A percentile compares a stretch with the other conserved stretches of the same genome.
Conservation (phyloP, 1,284 basidiomycete genomes). For the Heterobasidion occidentale region DNA sequence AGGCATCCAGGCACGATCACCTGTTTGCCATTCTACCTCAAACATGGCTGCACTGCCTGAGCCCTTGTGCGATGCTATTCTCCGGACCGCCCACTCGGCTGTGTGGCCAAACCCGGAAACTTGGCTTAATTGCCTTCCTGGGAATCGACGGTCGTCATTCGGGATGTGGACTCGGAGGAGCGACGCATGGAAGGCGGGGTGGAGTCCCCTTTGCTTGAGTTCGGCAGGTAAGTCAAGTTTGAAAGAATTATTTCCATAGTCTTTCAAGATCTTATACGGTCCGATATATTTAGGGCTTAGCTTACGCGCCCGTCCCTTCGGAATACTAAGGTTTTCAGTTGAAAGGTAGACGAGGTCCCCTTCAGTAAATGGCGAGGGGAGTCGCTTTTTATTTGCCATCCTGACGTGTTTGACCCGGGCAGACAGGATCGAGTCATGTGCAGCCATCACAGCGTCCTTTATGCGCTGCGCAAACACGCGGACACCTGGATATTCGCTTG, state of each 20-base stretch:
- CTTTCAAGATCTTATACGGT: conserved; percentile 18
- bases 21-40: too few species aligned
- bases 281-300: conserved; percentile 25
- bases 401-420: conserved; percentile 14
- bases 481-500: conserved; percentile 19
- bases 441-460: conserved; percentile 10
- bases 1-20: too few species aligned
- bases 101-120: too few species aligned
- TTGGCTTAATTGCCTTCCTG: too few species aligned
- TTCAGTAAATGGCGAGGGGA: conserved; percentile 8
- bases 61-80: too few species aligned
- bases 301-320: conserved; percentile 23
- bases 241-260: conserved; percentile 13
- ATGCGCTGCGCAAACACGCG: conserved; percentile 16
- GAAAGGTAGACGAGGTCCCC: conserved; percentile 25
- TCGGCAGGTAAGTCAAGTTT: conserved; percentile 18
- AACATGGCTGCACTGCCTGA: too few species aligned
- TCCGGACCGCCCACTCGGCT: too few species aligned
- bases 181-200: conserved; percentile 22
- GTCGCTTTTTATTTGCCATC: conserved; percentile 18
- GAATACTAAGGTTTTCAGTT: conserved; percentile 25
- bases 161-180: conserved; percentile 19
- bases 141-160: conserved; percentile 16
- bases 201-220: conserved; percentile 17
- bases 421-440: conserved; percentile 18